phyloP scores from a whole-genome alignment of 2,329 filamentous ascomycete species.

The Calonectria naviculata region DNA sequence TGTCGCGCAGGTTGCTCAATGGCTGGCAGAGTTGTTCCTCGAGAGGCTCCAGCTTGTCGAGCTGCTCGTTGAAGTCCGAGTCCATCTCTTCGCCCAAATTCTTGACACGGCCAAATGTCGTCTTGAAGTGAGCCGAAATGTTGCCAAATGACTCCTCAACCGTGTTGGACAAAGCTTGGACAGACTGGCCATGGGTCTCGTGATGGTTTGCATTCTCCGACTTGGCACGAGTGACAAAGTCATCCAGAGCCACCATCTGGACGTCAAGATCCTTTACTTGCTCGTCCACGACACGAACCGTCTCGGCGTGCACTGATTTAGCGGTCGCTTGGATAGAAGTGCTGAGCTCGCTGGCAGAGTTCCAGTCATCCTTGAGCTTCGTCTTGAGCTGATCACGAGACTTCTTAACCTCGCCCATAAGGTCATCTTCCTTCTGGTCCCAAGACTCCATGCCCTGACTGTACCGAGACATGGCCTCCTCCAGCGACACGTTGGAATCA shows the following conservation, averaged over 20 bases:
- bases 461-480: conserved; percentile 74
- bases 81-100: conserved; percentile 76
- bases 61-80: conserved; percentile 67
- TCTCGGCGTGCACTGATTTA: conserved; percentile 89
- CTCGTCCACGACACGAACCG: conserved; percentile 87
- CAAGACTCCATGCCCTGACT: conserved; percentile 79
- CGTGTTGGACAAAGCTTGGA: conserved; percentile 73
- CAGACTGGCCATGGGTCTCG: conserved; percentile 72
- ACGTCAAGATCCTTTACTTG: conserved; percentile 87
- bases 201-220: conserved; percentile 85
- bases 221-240: conserved; percentile 86
- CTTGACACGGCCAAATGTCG: conserved; percentile 75
- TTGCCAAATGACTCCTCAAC: conserved; percentile 80
- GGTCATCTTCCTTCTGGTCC: conserved; percentile 74
- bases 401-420: conserved; percentile 77
- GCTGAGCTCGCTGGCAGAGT: conserved; percentile 81
- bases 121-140: conserved; percentile 76
- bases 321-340: conserved; percentile 86
- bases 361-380: conserved; percentile 89
- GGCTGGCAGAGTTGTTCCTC: conserved; percentile 72
- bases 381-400: conserved; percentile 83
- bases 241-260: conserved; percentile 92
- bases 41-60: conserved; percentile 71
- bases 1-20: conserved; percentile 75
- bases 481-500: conserved; percentile 72